These are phyloP conservation scores for Otatea glauca DNA, from an alignment of 176 grass and related monocot genomes.

Conservation along the genomic window DNA sequence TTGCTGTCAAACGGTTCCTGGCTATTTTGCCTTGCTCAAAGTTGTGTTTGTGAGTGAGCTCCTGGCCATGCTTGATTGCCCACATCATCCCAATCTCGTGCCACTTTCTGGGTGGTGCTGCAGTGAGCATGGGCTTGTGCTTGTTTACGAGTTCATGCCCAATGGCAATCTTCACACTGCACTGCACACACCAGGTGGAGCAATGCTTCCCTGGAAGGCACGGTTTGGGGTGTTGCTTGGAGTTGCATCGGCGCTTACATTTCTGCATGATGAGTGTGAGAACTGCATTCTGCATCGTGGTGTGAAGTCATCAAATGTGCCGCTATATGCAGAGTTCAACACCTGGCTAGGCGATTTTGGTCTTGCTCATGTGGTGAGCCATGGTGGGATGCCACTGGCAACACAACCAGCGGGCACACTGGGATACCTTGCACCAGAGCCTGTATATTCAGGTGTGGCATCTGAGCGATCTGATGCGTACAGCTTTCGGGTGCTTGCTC, in stretches of 20 bases:
- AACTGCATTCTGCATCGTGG: no score
- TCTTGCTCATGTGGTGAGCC: constrained; percentile 53
- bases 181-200: no score
- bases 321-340: constrained; percentile 66
- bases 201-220: no score
- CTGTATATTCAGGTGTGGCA: constrained; percentile 60
- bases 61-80: constrained; percentile 50
- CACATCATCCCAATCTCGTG: constrained; percentile 68
- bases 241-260: no score
- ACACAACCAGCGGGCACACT: constrained; percentile 69
- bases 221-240: no score
- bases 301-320: no score
- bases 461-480: constrained; percentile 73
- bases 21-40: constrained; percentile 46
- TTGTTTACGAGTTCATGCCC: no score
- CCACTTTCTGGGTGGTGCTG: no score
- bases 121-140: no score
- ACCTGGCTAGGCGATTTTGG: no score
- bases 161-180: no score
- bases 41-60: constrained; percentile 57
- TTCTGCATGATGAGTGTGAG: no score
- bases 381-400: constrained; percentile 44
- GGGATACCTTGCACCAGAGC: constrained; percentile 72
- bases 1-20: constrained; percentile 68
- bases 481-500: constrained; percentile 77